Conservation (phyloP, 495 filamentous ascomycete genomes). For the Tuber aestivum region DNA sequence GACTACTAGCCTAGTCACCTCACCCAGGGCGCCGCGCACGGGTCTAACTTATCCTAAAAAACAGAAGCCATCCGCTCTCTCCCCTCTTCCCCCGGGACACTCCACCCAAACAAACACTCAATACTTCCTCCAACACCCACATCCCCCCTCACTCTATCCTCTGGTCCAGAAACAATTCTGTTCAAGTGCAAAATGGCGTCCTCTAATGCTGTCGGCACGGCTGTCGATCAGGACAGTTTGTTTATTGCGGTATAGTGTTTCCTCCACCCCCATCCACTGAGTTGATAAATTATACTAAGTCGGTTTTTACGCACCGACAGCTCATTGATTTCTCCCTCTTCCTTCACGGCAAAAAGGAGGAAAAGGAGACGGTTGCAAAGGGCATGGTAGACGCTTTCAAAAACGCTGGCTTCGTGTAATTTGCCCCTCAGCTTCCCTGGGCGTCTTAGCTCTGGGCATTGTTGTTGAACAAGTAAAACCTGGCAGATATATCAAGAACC, state of each 20-base stretch:
- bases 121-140: not conserved
- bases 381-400: slow-evolving; percentile 75
- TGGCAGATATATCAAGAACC: slow-evolving; percentile 67
- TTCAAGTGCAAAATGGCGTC: slow-evolving; percentile 16
- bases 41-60: too few relatives aligned
- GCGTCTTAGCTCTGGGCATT: not conserved
- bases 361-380: slow-evolving; percentile 61
- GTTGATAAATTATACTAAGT: not conserved
- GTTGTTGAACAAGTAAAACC: not conserved
- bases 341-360: slow-evolving; percentile 55
- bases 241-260: slow-evolving; percentile 57
- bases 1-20: not conserved
- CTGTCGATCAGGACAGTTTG: slow-evolving; percentile 60
- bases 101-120: not conserved
- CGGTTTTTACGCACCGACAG: slow-evolving; percentile 45
- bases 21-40: not conserved
- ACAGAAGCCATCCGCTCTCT: not conserved
- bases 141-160: not conserved
- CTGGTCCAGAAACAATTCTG: not conserved
- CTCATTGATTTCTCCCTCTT: slow-evolving; percentile 82
- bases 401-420: slow-evolving; percentile 69
- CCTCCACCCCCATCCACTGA: slow-evolving; percentile 4
- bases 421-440: not conserved
- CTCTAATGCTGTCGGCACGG: slow-evolving; percentile 45
- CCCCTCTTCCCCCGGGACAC: not conserved